Conservation (phyloP, 495 filamentous ascomycete genomes). For the Penicillium manginii region DNA sequence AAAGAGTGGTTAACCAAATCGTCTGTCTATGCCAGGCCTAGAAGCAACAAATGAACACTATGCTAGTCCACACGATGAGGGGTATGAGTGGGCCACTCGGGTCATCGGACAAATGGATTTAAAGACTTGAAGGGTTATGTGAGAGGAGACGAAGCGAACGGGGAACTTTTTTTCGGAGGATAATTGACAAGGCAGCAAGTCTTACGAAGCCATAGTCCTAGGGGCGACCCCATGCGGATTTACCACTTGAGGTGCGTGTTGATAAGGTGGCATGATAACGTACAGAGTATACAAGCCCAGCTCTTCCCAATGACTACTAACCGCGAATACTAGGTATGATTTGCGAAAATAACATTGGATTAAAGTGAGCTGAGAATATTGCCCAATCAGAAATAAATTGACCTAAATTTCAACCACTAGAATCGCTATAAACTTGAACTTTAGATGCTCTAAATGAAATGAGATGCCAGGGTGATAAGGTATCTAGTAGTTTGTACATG, state of each 20-base stretch:
- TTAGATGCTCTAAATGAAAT: too few species aligned
- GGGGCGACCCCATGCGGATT: background rate
- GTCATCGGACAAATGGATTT: background rate
- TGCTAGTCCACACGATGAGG: background rate
- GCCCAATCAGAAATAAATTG: too few species aligned
- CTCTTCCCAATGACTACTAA: background rate
- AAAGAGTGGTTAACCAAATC: background rate
- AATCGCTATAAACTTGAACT: too few species aligned
- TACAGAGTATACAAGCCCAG: too few species aligned
- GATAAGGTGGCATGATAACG: background rate
- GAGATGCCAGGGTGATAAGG: too few species aligned
- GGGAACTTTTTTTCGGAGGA: background rate
- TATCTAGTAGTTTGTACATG: too few species aligned
- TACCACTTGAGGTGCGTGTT: background rate
- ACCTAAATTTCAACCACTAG: too few species aligned
- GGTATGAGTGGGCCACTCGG: background rate
- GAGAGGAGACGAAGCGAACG: background rate
- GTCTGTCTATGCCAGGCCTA: background rate
- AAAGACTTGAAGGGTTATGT: background rate
- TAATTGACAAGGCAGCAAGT: background rate
- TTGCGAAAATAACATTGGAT: too few species aligned
- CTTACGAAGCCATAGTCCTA: constrained; percentile 1
- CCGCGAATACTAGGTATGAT: too few species aligned
- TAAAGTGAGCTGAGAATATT: too few species aligned
- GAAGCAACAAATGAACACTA: background rate